Conservation (phyloP, 345 rosid genomes). For the Corchorus capsularis region DNA sequence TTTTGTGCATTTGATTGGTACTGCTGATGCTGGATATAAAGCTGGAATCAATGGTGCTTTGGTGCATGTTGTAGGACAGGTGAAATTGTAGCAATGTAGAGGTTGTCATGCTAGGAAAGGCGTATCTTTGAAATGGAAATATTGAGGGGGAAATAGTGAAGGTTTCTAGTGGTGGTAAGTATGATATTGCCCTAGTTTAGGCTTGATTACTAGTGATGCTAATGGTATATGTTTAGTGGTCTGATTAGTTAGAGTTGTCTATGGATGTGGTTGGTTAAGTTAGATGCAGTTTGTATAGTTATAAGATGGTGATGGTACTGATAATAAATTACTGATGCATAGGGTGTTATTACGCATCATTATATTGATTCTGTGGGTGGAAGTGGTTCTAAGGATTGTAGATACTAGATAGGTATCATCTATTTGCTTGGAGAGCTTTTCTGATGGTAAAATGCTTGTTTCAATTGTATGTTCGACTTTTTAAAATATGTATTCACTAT, state of each 20-base stretch:
- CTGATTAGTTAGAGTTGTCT: neutral
- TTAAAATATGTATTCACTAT: neutral
- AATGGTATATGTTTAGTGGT: neutral
- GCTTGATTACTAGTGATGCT: neutral
- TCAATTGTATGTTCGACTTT: neutral
- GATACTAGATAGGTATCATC: neutral
- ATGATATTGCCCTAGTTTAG: neutral
- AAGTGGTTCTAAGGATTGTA: neutral
- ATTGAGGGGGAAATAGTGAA: neutral
- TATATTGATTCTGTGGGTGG: neutral
- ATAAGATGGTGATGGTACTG: neutral
- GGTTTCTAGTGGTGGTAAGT: slow-evolving; percentile 4
- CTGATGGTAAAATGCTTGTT: neutral
- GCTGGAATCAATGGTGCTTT: neutral
- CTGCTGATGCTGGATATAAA: neutral
- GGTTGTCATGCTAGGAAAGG: neutral
- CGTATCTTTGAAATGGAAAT: neutral
- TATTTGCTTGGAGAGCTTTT: neutral
- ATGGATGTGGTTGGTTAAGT: neutral
- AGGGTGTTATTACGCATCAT: neutral
- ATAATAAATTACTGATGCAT: neutral
- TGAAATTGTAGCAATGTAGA: neutral
- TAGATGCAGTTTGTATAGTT: neutral
- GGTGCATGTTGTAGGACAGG: neutral
- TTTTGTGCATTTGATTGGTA: neutral